phyloP scores from a whole-genome alignment of 2,329 filamentous ascomycete genomes.

The Nemania sp. region DNA sequence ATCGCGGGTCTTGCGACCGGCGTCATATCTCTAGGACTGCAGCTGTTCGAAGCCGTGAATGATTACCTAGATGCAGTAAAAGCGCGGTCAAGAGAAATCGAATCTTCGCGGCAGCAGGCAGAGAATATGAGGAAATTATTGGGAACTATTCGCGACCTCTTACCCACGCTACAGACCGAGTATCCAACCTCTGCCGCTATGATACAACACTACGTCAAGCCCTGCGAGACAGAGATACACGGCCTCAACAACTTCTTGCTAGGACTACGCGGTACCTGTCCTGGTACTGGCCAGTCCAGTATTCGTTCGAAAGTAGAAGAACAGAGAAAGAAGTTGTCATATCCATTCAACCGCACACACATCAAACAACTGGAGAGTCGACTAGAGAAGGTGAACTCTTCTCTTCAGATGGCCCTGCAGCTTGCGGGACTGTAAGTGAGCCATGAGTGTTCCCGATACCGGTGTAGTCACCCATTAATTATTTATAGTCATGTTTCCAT shows the following conservation, averaged over 20 bases:
- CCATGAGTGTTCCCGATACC: neutral
- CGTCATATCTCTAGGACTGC: neutral
- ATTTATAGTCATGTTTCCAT: neutral
- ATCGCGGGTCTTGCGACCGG: neutral
- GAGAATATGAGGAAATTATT: neutral
- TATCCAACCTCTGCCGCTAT: neutral
- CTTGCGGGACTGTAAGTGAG: conserved; percentile 5
- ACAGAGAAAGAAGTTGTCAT: conserved; percentile 12
- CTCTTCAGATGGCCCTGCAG: conserved; percentile 10
- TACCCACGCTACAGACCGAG: neutral
- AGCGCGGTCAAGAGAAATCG: neutral
- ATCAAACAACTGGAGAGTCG: conserved; percentile 5
- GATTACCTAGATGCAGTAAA: neutral
- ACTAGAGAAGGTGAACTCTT: neutral
- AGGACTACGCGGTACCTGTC: neutral
- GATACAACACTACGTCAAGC: neutral
- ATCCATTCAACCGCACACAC: conserved; percentile 13
- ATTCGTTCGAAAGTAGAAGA: conserved; percentile 5
- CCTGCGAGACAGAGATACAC: neutral
- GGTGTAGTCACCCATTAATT: neutral
- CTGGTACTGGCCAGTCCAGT: neutral
- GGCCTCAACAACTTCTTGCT: neutral
- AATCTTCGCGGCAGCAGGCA: neutral
- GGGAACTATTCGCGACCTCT: neutral
- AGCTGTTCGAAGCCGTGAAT: neutral